These are phyloP conservation scores for Selaginella tamariscina DNA, from an alignment of 75 land plant species.

Conservation along the genomic window DNA sequence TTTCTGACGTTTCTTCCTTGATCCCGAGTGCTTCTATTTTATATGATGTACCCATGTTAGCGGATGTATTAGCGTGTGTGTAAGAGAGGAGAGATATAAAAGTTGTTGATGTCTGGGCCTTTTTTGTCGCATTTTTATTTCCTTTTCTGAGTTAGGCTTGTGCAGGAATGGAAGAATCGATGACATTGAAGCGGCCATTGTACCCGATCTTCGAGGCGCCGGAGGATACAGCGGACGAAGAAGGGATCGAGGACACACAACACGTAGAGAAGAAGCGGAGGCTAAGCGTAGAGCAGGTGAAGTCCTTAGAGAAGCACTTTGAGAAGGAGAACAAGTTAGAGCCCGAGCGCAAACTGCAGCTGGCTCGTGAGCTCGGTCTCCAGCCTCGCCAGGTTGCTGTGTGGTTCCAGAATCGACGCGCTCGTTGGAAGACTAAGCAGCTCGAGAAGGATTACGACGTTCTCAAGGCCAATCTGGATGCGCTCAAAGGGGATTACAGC, in stretches of 20 bases:
- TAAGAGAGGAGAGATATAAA: no score
- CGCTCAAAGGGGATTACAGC: conserved; percentile 35
- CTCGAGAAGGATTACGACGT: conserved; percentile 48
- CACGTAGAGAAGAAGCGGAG: conserved; percentile 49
- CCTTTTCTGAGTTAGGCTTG: neutral
- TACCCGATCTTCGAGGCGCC: conserved; percentile 17
- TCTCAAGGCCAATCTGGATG: conserved; percentile 30
- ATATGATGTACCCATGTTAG: no score
- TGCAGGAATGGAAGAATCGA: conserved; percentile 20
- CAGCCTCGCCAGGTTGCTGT: conserved; percentile 65
- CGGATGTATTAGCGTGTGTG: no score
- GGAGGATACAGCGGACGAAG: conserved; percentile 38
- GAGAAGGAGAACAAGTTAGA: conserved; percentile 59
- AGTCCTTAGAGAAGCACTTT: conserved; percentile 48
- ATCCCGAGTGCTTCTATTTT: no score
- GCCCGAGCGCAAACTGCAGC: conserved; percentile 51
- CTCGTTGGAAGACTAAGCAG: conserved; percentile 51
- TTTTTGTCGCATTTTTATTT: no score
- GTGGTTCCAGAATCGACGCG: conserved; percentile 65
- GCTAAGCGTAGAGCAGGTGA: conserved; percentile 42
- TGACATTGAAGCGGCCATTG: conserved; percentile 18
- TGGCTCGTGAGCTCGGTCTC: conserved; percentile 54
- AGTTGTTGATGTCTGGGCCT: no score
- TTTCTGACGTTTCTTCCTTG: no score
- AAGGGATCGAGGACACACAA: conserved; percentile 24